A percentile compares a stretch with the other conserved stretches of the same genome.
phyloP scores from a whole-genome alignment of 2,329 filamentous ascomycete species.

The Colletotrichum liriopes region DNA sequence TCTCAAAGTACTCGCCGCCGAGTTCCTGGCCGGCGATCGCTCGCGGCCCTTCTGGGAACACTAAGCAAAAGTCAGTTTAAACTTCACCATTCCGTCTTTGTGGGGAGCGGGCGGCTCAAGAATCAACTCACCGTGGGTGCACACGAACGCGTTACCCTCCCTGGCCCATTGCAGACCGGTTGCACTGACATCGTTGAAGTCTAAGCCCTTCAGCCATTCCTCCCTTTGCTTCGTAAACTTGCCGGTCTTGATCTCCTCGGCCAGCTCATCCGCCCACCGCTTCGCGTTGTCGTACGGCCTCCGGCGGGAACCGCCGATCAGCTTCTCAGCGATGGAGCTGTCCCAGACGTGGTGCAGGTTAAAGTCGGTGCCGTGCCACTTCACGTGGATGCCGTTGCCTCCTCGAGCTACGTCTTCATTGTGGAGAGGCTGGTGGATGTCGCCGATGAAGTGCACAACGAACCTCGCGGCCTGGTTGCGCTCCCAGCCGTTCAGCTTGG shows the following conservation, averaged over 20 bases:
- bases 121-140: conserved; percentile 67
- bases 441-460: conserved; percentile 78
- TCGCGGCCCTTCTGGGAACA: conserved; percentile 73
- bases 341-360: conserved; percentile 86
- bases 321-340: conserved; percentile 76
- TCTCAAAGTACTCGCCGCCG: conserved; percentile 74
- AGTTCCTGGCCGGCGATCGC: conserved; percentile 74
- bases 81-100: conserved; percentile 7
- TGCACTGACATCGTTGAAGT: conserved; percentile 66
- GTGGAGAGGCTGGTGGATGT: conserved; percentile 80
- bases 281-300: conserved; percentile 66
- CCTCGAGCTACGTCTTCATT: conserved; percentile 75
- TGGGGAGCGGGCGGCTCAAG: neutral
- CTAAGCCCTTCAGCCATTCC: conserved; percentile 71
- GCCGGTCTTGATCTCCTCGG: conserved; percentile 68
- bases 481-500: conserved; percentile 59
- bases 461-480: conserved; percentile 76
- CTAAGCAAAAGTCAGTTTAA: conserved; percentile 50
- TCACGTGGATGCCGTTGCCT: conserved; percentile 78
- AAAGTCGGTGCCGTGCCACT: conserved; percentile 68
- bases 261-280: conserved; percentile 71
- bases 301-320: conserved; percentile 70
- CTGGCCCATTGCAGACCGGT: conserved; percentile 76
- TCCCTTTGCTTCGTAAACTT: conserved; percentile 66
- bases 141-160: conserved; percentile 75